Base-by-base conservation (phyloP, 2,329 filamentous ascomycete genomes). In the Pseudogymnoascus sp. region DNA sequence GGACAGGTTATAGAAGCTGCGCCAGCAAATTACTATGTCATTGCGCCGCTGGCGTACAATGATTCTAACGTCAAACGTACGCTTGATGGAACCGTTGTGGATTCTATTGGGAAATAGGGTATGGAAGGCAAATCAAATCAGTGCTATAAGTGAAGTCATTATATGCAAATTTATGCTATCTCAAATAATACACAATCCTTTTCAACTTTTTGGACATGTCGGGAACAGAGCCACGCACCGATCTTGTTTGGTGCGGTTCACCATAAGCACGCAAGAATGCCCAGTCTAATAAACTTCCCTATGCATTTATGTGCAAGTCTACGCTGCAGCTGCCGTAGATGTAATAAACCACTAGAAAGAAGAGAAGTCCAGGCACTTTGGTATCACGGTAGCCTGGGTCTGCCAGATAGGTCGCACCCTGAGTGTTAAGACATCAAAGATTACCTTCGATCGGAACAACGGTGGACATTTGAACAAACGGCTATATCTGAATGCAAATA, bases 1-100 rank as follows among this genome's bases (percentile, higher is more conserved):
- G 57, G 57, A 39, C n/a, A 59, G 9, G 57, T 59, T n/a, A 41
- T 59, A 18, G 57, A 59, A 35, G 57, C 34, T 20, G 57, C 32
- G 18, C 57, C 57, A 25, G 20, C 22, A 38, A 59, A 59, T 39
- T 14, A 59, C 34, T 59, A 59, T 59, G 34, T 59, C n/a, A 25
- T 59, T 59, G 32, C 20, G 57, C 34, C 28, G 6, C 34, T 59
- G 28, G 25, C 18, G 57, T 59, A 59, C 57, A 59, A 59, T 59
- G 57, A 59, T 59, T 16, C 57, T 7, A 59, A 59, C 22, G 57
- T 59, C 16, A 22, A 59, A 34, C 25, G 34, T 28, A 59, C 57
- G 16, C 38, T 59, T 60, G 38, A 41, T 41, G 18, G 38, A 41
- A 41, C 38, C 38, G 38, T 41, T 41, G 38, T 41, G 16, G 38